phyloP scores from a whole-genome alignment of 768 basidiomycete species.

The Calocybe gangraenosa region DNA sequence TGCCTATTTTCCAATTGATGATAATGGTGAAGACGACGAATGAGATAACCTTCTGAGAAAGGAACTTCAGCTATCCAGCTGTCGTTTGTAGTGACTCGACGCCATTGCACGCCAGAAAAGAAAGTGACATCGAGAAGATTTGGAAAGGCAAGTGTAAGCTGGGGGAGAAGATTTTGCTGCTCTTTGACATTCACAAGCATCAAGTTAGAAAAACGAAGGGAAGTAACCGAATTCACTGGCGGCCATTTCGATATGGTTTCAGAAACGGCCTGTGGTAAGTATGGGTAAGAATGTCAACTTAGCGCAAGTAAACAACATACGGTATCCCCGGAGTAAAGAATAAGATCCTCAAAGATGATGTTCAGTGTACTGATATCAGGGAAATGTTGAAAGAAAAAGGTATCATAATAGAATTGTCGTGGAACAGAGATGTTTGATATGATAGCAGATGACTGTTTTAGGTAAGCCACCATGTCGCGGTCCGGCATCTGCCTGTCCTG shows the following conservation, averaged over 20 bases:
- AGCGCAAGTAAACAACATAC: not conserved
- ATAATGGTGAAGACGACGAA: not conserved
- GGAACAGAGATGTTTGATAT: constrained; percentile 4
- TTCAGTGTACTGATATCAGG: no score
- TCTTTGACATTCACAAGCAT: constrained; percentile 1
- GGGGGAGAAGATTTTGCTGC: constrained; percentile 4
- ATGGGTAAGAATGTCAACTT: not conserved
- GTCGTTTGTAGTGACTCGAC: not conserved
- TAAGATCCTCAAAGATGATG: no score
- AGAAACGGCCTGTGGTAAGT: constrained; percentile 1
- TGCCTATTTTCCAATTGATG: not conserved
- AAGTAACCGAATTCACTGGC: constrained; percentile 7
- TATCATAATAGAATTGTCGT: constrained; percentile 3
- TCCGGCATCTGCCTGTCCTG: not conserved
- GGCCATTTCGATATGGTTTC: constrained; percentile 5
- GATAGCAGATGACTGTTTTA: not conserved
- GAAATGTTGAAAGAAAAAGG: constrained; percentile 1
- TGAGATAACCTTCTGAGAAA: not conserved
- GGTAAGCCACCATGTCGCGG: not conserved
- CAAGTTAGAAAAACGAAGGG: not conserved
- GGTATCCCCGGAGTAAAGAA: not conserved
- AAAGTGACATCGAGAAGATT: constrained; percentile 8
- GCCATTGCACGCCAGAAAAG: constrained; percentile 8
- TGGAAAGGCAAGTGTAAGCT: constrained; percentile 8
- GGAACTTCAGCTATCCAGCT: constrained; percentile 9